phyloP scores from a whole-genome alignment of 768 basidiomycete species.

The Psilocybe azurescens region DNA sequence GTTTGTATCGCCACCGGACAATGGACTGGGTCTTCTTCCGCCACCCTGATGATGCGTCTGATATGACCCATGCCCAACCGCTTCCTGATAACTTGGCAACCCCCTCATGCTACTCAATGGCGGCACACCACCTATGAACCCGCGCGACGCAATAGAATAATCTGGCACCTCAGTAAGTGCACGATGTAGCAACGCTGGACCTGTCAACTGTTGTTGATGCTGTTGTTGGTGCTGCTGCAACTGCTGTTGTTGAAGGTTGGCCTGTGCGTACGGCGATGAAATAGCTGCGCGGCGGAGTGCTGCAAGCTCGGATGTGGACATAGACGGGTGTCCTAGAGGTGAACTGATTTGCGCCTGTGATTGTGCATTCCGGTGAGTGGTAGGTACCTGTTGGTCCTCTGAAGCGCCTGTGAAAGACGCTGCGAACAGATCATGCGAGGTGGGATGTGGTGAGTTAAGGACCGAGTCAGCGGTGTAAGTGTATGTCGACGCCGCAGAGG shows the following conservation, averaged over 20 bases:
- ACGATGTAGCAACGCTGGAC: constrained; percentile 53
- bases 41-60: not conserved
- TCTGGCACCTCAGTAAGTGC: constrained; percentile 83
- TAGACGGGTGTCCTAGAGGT: not conserved
- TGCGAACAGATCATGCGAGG: constrained; percentile 2
- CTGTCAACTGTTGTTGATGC: constrained; percentile 16
- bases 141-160: constrained; percentile 82
- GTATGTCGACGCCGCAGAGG: not conserved
- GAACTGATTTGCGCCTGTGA: not conserved
- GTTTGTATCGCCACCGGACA: not conserved
- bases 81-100: constrained; percentile 89
- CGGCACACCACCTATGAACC: constrained; percentile 91
- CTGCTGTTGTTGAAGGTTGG: not conserved
- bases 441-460: not conserved
- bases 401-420: not conserved
- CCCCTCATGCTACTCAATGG: constrained; percentile 79
- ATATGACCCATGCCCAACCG: constrained; percentile 23
- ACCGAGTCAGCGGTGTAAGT: constrained; percentile 2
- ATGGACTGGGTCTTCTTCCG: not conserved
- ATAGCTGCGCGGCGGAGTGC: constrained; percentile 9
- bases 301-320: constrained; percentile 13
- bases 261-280: constrained; percentile 3
- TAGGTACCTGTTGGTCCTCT: not conserved
- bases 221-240: not conserved
- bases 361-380: not conserved